These are phyloP conservation scores for Penicillium sp. DNA, from an alignment of 2,329 filamentous ascomycete genomes.

Conservation along the genomic window DNA sequence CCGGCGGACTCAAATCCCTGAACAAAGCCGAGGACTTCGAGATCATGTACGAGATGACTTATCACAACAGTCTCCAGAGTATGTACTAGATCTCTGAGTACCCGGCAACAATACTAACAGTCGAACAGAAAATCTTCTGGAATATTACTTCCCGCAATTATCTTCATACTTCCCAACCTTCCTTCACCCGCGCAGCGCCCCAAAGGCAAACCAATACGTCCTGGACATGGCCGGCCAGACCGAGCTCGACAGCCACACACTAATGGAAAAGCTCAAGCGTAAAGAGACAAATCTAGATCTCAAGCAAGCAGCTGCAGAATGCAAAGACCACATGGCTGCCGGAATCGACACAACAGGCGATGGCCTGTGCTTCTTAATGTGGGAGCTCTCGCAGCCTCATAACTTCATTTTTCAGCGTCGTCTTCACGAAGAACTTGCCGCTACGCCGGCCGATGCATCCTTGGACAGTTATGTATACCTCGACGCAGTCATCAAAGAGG, in stretches of 20 bases:
- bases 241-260: conserved; percentile 53
- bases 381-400: conserved; percentile 62
- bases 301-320: conserved; percentile 62
- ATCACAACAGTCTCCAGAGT: conserved; percentile 66
- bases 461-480: conserved; percentile 52
- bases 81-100: conserved; percentile 25
- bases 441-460: conserved; percentile 36
- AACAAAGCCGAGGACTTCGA: conserved; percentile 54
- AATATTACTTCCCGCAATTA: conserved; percentile 55
- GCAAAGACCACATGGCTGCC: conserved; percentile 67
- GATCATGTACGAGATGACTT: conserved; percentile 66
- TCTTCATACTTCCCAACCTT: conserved; percentile 48
- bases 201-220: conserved; percentile 58
- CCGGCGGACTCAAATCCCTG: conserved; percentile 60
- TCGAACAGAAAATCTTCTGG: conserved; percentile 55
- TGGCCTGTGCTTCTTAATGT: conserved; percentile 66
- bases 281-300: conserved; percentile 48
- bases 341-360: conserved; percentile 71
- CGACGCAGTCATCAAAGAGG: conserved; percentile 62
- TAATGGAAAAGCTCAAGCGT: conserved; percentile 58
- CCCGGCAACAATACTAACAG: background rate
- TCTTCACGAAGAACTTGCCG: conserved; percentile 52
- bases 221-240: conserved; percentile 49
- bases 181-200: conserved; percentile 55
- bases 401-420: conserved; percentile 51